These are phyloP conservation scores for Penicillium subrubescens DNA, from an alignment of 495 filamentous ascomycete species.

Conservation along the genomic window DNA sequence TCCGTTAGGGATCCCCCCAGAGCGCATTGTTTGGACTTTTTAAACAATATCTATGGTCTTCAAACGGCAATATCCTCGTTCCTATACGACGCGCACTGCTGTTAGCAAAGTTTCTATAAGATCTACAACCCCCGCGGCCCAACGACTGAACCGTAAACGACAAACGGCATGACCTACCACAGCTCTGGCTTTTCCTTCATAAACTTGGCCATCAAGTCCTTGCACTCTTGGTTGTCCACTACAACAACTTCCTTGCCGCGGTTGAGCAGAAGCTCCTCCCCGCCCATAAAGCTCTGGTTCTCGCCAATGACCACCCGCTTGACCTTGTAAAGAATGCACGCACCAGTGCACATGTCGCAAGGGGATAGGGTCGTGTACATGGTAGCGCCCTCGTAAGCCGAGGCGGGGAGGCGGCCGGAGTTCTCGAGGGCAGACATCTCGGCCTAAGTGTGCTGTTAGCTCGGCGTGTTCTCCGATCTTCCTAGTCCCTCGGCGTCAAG, in stretches of 20 bases:
- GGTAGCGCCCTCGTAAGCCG: constrained; percentile 70
- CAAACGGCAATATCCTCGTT: constrained; percentile 76
- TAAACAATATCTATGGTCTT: constrained; percentile 42
- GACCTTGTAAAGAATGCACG: constrained; percentile 79
- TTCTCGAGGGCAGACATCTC: constrained; percentile 81
- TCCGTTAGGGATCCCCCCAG: not conserved
- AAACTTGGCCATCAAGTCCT: constrained; percentile 74
- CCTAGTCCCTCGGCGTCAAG: not conserved
- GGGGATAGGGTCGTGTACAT: constrained; percentile 90
- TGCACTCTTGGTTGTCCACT: constrained; percentile 67
- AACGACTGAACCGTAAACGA: not conserved
- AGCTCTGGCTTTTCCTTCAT: constrained; percentile 74
- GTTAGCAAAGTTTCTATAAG: constrained; percentile 18
- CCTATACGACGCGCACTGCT: constrained; percentile 45
- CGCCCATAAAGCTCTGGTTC: constrained; percentile 76
- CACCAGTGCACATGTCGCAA: constrained; percentile 88
- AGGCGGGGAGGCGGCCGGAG: constrained; percentile 73
- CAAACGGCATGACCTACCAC: constrained; percentile 57
- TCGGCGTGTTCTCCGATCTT: not conserved
- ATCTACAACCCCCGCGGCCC: not conserved
- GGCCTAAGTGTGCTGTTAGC: constrained; percentile 50
- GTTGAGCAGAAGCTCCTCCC: constrained; percentile 70
- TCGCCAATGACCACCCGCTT: constrained; percentile 83
- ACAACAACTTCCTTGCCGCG: constrained; percentile 77
- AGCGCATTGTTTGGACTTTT: constrained; percentile 4